These are phyloP conservation scores for Ustilago vetiveriae DNA, from an alignment of 1,284 basidiomycete genomes.

Conservation along the genomic window DNA sequence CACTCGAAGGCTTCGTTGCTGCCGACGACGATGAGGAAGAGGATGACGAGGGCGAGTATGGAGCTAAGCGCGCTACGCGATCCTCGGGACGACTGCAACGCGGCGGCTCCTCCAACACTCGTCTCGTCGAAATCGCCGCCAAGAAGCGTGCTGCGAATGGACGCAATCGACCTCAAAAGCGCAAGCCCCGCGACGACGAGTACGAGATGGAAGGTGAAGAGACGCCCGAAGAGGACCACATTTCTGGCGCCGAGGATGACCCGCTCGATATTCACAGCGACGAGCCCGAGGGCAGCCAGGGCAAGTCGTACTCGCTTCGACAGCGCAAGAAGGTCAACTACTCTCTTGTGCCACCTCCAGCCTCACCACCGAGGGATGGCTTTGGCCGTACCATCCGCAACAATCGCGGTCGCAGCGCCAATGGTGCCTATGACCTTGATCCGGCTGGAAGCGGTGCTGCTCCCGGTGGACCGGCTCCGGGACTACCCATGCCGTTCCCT, in stretches of 20 bases:
- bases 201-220: conserved; percentile 42
- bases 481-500: conserved; percentile 48
- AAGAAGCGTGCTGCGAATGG: conserved; percentile 41
- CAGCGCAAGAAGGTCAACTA: conserved; percentile 65
- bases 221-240: conserved; percentile 40
- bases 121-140: conserved; percentile 42
- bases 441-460: conserved; percentile 16
- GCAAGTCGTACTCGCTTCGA: conserved; percentile 59
- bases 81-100: conserved; percentile 32
- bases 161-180: conserved; percentile 14
- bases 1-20: conserved; percentile 56
- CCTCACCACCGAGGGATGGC: conserved; percentile 54
- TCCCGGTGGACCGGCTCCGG: conserved; percentile 10
- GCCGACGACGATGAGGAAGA: conserved; percentile 57
- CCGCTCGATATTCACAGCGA: conserved; percentile 51
- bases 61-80: conserved; percentile 27
- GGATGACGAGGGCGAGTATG: conserved; percentile 54
- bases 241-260: conserved; percentile 45
- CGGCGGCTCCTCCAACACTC: conserved; percentile 20
- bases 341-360: conserved; percentile 57
- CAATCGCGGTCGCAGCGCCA: conserved; percentile 23
- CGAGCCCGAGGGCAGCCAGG: conserved; percentile 48
- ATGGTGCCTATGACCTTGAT: conserved; percentile 36
- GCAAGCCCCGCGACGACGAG: conserved; percentile 33
- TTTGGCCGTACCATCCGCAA: conserved; percentile 56